Conservation (phyloP, 805 yeast genomes). For the Torulaspora maleeae region DNA sequence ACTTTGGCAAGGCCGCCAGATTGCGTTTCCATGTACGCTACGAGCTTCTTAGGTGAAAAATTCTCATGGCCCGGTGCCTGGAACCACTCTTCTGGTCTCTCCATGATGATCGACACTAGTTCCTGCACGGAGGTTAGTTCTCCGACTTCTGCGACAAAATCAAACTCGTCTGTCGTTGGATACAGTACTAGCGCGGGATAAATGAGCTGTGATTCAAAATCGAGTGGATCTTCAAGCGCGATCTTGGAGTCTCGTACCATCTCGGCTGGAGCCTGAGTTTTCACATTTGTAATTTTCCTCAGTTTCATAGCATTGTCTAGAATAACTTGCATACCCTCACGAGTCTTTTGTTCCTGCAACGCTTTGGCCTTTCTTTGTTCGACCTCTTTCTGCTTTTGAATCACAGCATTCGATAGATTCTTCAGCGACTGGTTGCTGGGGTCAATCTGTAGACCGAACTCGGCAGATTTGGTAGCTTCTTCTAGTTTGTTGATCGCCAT, state of each 20-base stretch:
- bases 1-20: constrained; percentile 81
- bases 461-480: constrained; percentile 64
- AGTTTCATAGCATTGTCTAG: constrained; percentile 56
- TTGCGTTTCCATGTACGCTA: constrained; percentile 75
- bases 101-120: constrained; percentile 52
- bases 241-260: constrained; percentile 50
- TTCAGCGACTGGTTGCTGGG: constrained; percentile 53
- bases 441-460: constrained; percentile 62
- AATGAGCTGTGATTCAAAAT: constrained; percentile 71
- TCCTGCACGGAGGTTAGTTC: constrained; percentile 67
- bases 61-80: constrained; percentile 52
- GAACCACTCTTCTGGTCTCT: constrained; percentile 68
- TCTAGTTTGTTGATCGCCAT: constrained; percentile 59
- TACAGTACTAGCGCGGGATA: constrained; percentile 77
- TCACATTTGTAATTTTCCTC: constrained; percentile 51
- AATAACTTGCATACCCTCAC: constrained; percentile 40
- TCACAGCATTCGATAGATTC: constrained; percentile 41
- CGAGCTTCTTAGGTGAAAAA: constrained; percentile 55
- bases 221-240: constrained; percentile 57
- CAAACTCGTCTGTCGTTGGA: constrained; percentile 81
- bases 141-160: constrained; percentile 68
- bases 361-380: constrained; percentile 31
- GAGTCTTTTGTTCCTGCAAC: constrained; percentile 26
- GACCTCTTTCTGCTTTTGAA: constrained; percentile 36
- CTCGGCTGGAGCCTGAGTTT: constrained; percentile 52